Conservation (phyloP, 768 basidiomycete genomes). For the Trametes villosa region DNA sequence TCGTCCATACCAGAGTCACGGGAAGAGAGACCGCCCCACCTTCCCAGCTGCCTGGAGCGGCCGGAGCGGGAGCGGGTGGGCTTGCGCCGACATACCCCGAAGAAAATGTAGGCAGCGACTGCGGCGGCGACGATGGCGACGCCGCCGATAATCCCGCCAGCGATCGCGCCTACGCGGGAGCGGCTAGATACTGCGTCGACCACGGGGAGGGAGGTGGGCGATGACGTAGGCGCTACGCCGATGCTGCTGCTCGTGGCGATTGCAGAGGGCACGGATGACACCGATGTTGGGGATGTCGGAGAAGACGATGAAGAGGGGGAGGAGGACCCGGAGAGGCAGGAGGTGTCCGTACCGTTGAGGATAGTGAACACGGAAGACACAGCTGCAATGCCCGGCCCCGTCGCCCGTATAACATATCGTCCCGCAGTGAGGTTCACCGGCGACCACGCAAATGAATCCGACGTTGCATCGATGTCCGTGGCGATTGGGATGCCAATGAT, state of each 20-base stretch:
- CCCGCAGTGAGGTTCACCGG: constrained; percentile 52
- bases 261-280: constrained; percentile 8
- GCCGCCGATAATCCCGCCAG: constrained; percentile 57
- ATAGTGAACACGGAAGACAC: constrained; percentile 42
- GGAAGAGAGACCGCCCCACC: constrained; percentile 29
- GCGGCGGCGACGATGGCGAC: constrained; percentile 42
- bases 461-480: constrained; percentile 33
- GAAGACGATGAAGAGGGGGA: constrained; percentile 13
- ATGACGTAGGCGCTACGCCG: constrained; percentile 7
- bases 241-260: constrained; percentile 1
- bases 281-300: constrained; percentile 7
- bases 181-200: constrained; percentile 17
- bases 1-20: constrained; percentile 26
- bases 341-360: constrained; percentile 40
- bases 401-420: constrained; percentile 46
- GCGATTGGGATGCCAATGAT: constrained; percentile 33
- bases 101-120: constrained; percentile 37
- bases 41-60: constrained; percentile 8
- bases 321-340: constrained; percentile 36
- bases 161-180: constrained; percentile 47
- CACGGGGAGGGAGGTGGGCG: constrained; percentile 10
- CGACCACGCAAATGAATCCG: constrained; percentile 44
- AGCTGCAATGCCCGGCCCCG: constrained; percentile 10
- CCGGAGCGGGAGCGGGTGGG: constrained; percentile 20
- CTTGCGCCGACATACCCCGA: constrained; percentile 28